Evolutionary conservation across 306 rosid genomes (phyloP).

Genomic region (Lablab purpureus): DNA sequence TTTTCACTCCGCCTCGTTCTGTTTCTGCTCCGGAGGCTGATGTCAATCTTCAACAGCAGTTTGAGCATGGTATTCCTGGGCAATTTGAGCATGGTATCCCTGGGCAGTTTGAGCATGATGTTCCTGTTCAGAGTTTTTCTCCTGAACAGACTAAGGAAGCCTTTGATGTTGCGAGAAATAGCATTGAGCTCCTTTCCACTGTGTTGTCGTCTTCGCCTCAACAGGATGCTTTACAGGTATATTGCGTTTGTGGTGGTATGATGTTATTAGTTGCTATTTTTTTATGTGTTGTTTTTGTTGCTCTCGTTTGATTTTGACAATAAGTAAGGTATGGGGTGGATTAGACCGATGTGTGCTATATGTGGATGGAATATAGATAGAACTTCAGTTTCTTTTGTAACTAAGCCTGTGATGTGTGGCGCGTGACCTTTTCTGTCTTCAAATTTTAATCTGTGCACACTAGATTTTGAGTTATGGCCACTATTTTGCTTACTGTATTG

Average conservation of each 20-base stretch:
- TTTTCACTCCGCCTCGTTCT: slow-evolving; percentile 88
- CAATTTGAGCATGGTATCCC: slow-evolving; percentile 63
- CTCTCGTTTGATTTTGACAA: not conserved
- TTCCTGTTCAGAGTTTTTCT: slow-evolving; percentile 67
- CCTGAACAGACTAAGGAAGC: slow-evolving; percentile 93
- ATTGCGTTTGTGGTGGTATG: slow-evolving; percentile 24
- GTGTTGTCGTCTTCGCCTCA: slow-evolving; percentile 92
- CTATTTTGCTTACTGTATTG: not conserved
- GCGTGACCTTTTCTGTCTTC: not conserved
- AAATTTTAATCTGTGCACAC: not conserved
- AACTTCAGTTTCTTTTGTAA: slow-evolving; percentile 9
- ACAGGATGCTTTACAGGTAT: slow-evolving; percentile 87
- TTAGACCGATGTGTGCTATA: slow-evolving; percentile 7
- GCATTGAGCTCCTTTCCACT: slow-evolving; percentile 90
- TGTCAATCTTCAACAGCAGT: slow-evolving; percentile 56
- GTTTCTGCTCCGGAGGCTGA: slow-evolving; percentile 63
- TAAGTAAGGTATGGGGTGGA: no score
- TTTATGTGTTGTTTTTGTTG: not conserved
- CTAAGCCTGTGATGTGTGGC: not conserved
- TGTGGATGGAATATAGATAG: not conserved
- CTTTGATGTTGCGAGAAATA: slow-evolving; percentile 92
- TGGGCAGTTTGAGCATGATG: slow-evolving; percentile 57
- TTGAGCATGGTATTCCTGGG: slow-evolving; percentile 62
- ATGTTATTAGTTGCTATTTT: slow-evolving; percentile 5
- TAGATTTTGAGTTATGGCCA: not conserved